Conservation (phyloP, 2,329 filamentous ascomycete genomes). For the Penicillium sp. region DNA sequence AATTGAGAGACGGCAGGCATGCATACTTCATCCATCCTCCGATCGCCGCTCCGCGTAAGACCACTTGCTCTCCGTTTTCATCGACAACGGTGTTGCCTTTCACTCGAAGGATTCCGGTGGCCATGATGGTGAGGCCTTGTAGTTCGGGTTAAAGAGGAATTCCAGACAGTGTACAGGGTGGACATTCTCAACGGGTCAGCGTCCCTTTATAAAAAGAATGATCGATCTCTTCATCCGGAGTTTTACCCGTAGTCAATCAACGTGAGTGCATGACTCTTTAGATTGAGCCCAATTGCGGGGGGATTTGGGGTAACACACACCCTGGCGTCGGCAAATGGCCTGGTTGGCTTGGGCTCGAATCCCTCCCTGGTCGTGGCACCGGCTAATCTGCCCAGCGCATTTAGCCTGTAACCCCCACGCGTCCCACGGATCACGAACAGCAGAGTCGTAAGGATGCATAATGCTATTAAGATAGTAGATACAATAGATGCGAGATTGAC, state of each 20-base stretch:
- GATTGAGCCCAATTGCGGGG: conserved; percentile 13
- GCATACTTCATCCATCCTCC: conserved; percentile 50
- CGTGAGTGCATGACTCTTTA: neutral
- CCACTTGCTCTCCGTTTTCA: conserved; percentile 46
- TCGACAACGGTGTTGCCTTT: conserved; percentile 51
- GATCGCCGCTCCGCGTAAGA: conserved; percentile 53
- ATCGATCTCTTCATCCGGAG: neutral
- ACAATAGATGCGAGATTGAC: conserved; percentile 22
- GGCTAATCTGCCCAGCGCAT: conserved; percentile 16
- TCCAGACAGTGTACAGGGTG: neutral
- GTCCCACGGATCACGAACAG: neutral
- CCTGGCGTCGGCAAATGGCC: conserved; percentile 3
- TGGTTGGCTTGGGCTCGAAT: neutral
- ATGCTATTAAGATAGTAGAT: conserved; percentile 16
- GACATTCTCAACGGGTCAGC: neutral
- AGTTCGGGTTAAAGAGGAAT: neutral
- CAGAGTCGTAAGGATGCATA: neutral
- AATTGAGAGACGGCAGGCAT: neutral
- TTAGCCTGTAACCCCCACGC: conserved; percentile 15
- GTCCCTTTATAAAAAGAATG: neutral
- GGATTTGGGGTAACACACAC: conserved; percentile 5
- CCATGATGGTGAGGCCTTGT: conserved; percentile 17
- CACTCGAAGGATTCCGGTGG: conserved; percentile 44
- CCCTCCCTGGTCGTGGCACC: conserved; percentile 1
- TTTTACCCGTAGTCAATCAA: conserved; percentile 8